phyloP scores from a whole-genome alignment of 306 rosid genomes.

The Trifolium repens region DNA sequence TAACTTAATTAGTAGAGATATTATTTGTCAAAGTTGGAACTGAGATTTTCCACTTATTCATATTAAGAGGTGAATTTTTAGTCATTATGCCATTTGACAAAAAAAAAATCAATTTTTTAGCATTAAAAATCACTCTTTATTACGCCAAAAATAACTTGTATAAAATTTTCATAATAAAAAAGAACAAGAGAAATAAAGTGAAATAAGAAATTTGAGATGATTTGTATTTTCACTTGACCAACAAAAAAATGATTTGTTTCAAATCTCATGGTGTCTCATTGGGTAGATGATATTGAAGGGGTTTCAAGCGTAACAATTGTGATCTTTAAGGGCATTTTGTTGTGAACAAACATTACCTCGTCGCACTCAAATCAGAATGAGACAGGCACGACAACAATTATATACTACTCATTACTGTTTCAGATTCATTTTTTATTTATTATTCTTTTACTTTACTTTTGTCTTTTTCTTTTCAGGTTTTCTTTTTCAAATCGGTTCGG shows the following conservation, averaged over 20 bases:
- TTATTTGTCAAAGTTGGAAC: no score
- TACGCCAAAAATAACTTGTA: no score
- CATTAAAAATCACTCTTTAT: no score
- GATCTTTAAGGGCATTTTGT: constrained; percentile 44
- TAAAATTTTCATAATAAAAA: background rate
- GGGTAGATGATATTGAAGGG: constrained; percentile 20
- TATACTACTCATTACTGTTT: constrained; percentile 15
- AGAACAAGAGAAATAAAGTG: background rate
- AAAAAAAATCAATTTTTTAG: no score
- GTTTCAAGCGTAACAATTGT: constrained; percentile 32
- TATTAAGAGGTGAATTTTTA: no score
- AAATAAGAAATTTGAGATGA: background rate
- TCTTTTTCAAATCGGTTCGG: constrained; percentile 34
- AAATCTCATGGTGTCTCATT: constrained; percentile 10
- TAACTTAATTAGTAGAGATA: no score
- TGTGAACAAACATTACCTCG: constrained; percentile 35
- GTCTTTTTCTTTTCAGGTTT: background rate
- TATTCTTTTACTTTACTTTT: background rate
- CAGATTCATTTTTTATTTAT: constrained; percentile 1
- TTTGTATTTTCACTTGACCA: background rate
- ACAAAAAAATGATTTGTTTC: background rate
- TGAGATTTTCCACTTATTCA: no score
- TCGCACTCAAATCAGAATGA: constrained; percentile 33
- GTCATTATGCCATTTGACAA: no score
- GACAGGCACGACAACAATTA: constrained; percentile 31